These are phyloP conservation scores for Cladosporium velox DNA, from an alignment of 2,329 filamentous ascomycete genomes.

Conservation along the genomic window DNA sequence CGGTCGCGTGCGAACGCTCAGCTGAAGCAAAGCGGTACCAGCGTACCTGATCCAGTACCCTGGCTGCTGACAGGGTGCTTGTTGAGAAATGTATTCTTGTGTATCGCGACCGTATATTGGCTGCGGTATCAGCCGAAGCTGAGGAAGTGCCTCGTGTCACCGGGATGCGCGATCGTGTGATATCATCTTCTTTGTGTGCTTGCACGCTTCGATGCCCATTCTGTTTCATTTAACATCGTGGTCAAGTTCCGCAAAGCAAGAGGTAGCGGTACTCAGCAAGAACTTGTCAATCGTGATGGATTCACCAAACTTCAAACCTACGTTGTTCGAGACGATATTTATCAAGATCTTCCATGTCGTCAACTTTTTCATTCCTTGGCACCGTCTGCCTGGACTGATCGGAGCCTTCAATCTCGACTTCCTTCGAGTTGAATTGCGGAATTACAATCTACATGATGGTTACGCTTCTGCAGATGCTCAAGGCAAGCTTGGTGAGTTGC, in stretches of 20 bases:
- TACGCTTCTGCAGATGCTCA: constrained; percentile 44
- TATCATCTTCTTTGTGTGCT: neutral
- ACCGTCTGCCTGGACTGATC: constrained; percentile 45
- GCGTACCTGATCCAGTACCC: neutral
- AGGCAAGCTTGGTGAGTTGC: constrained; percentile 37
- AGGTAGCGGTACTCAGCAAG: no score
- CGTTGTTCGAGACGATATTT: constrained; percentile 34
- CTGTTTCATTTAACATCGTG: neutral
- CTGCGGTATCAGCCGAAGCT: neutral
- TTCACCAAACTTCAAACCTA: constrained; percentile 30
- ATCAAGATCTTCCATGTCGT: constrained; percentile 41
- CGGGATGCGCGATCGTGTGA: neutral
- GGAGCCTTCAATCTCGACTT: constrained; percentile 47
- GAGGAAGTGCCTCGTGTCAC: neutral
- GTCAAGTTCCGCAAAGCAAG: neutral
- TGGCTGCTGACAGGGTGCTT: neutral
- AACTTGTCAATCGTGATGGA: constrained; percentile 8
- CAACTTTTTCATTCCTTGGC: constrained; percentile 46
- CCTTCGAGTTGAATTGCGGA: constrained; percentile 46
- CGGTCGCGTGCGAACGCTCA: constrained; percentile 1
- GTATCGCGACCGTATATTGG: neutral
- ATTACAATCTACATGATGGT: constrained; percentile 48
- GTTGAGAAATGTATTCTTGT: neutral
- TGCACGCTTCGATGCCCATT: neutral
- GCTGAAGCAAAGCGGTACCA: neutral